Percentiles rank a stretch among this genome's conserved stretches.
These are phyloP conservation scores for Pichia sp. DNA, from an alignment of 1,139 yeast species.

Conservation along the genomic window DNA sequence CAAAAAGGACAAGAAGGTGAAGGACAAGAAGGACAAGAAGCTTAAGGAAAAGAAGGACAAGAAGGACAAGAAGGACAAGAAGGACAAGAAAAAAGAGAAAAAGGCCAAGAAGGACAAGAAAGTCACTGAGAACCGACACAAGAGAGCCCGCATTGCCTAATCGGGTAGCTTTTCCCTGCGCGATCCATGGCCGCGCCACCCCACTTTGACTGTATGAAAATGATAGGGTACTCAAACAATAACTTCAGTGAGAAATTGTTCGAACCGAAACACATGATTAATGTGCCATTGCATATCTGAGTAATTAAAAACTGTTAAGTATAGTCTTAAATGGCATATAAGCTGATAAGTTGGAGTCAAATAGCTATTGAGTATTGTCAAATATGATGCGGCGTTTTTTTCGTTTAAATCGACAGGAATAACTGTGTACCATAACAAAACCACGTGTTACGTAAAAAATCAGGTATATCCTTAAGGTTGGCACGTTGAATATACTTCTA, in stretches of 20 bases:
- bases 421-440: no score
- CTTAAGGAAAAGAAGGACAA: constrained; percentile 18
- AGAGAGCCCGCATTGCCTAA: neutral
- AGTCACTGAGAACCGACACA: neutral
- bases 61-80: constrained; percentile 2
- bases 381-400: no score
- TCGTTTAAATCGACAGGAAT: no score
- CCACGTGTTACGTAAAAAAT: no score
- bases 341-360: no score
- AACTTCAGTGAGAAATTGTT: neutral
- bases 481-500: neutral
- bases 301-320: neutral
- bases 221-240: neutral
- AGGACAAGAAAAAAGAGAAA: constrained; percentile 15
- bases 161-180: neutral
- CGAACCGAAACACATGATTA: neutral
- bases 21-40: constrained; percentile 18
- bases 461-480: neutral
- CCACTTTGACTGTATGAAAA: neutral
- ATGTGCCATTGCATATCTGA: neutral
- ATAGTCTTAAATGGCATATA: neutral
- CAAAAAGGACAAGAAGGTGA: constrained; percentile 13
- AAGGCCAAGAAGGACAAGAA: constrained; percentile 21
- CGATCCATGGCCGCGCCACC: neutral
- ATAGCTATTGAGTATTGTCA: no score